Conservation (phyloP, 2,329 filamentous ascomycete genomes). For the Diplodia scrobiculata region DNA sequence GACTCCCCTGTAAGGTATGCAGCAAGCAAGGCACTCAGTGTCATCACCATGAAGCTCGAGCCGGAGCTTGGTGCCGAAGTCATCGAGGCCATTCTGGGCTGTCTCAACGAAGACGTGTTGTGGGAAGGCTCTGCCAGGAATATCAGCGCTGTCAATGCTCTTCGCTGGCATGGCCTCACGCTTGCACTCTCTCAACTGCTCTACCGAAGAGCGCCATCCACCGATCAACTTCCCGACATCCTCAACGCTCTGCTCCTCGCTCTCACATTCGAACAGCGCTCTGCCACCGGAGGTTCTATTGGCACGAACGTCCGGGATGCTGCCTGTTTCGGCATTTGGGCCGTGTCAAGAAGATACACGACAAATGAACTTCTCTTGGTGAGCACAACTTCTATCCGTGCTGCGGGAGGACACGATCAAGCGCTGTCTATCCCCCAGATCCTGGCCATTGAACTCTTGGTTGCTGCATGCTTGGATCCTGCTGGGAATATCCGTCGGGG, state of each 20-base stretch:
- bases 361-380: conserved; percentile 74
- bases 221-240: conserved; percentile 69
- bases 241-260: conserved; percentile 76
- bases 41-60: conserved; percentile 79
- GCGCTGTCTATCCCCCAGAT: conserved; percentile 64
- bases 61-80: conserved; percentile 81
- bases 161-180: conserved; percentile 90
- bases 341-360: conserved; percentile 80
- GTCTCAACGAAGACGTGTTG: conserved; percentile 64
- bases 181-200: conserved; percentile 84
- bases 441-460: conserved; percentile 77
- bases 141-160: conserved; percentile 73
- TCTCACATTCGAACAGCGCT: conserved; percentile 84
- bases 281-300: conserved; percentile 77
- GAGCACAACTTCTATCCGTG: conserved; percentile 49
- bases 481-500: conserved; percentile 91
- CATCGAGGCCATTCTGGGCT: conserved; percentile 79
- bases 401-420: conserved; percentile 43
- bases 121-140: conserved; percentile 59
- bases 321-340: conserved; percentile 95
- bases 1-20: conserved; percentile 89
- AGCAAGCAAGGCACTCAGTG: conserved; percentile 87
- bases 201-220: conserved; percentile 78
- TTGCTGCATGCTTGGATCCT: conserved; percentile 81
- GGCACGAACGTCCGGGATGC: conserved; percentile 93